A percentile compares a stretch with the other conserved stretches of the same genome.
Evolutionary conservation across 169 alveolate species (phyloP).

Genomic region (Babesia sp.): DNA sequence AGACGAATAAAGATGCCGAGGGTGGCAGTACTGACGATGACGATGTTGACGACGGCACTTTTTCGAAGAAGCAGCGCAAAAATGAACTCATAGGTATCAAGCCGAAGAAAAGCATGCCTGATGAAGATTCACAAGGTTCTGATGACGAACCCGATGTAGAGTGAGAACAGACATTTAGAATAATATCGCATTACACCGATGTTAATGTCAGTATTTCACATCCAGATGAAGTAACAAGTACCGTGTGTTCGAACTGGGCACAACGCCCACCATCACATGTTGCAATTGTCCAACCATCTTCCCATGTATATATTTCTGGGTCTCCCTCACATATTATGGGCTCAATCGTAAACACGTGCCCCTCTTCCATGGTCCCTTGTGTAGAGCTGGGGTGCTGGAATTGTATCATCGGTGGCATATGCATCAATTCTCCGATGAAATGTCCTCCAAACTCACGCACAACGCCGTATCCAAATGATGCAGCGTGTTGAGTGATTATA

Average conservation of each 20-base stretch:
- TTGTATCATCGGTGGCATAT: slow-evolving; percentile 88
- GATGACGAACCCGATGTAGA: slow-evolving; percentile 56
- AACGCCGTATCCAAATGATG: slow-evolving; percentile 81
- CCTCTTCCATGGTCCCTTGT: slow-evolving; percentile 41
- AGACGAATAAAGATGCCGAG: background rate
- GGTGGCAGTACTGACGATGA: slow-evolving; percentile 21
- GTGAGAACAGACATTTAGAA: background rate
- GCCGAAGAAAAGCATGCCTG: background rate
- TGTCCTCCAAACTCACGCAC: slow-evolving; percentile 90
- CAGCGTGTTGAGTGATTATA: slow-evolving; percentile 80
- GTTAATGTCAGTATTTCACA: slow-evolving; percentile 80
- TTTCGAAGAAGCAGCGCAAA: slow-evolving; percentile 22
- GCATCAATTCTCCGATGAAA: slow-evolving; percentile 90
- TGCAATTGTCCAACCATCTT: slow-evolving; percentile 89
- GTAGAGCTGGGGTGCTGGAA: slow-evolving; percentile 80
- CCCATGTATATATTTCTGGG: slow-evolving; percentile 82
- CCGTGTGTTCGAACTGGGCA: slow-evolving; percentile 91
- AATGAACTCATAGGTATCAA: slow-evolving; percentile 33
- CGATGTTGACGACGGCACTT: slow-evolving; percentile 22
- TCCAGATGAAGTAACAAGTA: slow-evolving; percentile 84
- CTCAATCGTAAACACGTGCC: slow-evolving; percentile 77
- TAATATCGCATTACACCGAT: slow-evolving; percentile 9
- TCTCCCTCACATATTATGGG: slow-evolving; percentile 88
- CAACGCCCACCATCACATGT: slow-evolving; percentile 85
- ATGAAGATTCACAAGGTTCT: slow-evolving; percentile 20